Percentiles rank a stretch among this genome's conserved stretches.
These are phyloP conservation scores for Rhexocercosporidium sp. DNA, from an alignment of 2,329 filamentous ascomycete species.

Conservation along the genomic window DNA sequence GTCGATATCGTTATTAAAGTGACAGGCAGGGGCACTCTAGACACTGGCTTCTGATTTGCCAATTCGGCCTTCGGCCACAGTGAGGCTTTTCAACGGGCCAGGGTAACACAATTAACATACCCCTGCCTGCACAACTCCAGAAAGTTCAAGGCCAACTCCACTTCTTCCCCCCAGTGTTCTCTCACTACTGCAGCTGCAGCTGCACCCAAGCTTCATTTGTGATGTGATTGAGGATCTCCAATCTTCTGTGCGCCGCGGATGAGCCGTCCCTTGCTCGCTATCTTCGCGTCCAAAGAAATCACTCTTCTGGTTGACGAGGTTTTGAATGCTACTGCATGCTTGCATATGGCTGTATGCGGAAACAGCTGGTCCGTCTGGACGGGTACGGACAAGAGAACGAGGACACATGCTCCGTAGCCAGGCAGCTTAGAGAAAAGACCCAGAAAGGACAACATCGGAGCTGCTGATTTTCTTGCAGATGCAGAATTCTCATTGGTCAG, in stretches of 20 bases:
- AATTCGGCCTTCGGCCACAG: neutral
- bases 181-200: neutral
- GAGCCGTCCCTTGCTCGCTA: slow-evolving; percentile 11
- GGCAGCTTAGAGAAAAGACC: neutral
- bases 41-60: slow-evolving; percentile 7
- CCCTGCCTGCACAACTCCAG: neutral
- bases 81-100: slow-evolving; percentile 1
- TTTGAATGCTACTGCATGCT: slow-evolving; percentile 7
- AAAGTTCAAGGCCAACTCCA: neutral
- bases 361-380: slow-evolving; percentile 7
- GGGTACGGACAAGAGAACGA: slow-evolving; percentile 2
- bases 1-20: neutral
- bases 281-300: slow-evolving; percentile 9
- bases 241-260: slow-evolving; percentile 19
- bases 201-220: slow-evolving; percentile 9
- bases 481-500: slow-evolving; percentile 1
- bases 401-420: neutral
- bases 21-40: slow-evolving; percentile 9
- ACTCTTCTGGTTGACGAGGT: neutral
- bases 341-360: neutral
- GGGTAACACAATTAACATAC: neutral
- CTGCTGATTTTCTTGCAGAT: neutral
- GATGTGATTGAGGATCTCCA: slow-evolving; percentile 11
- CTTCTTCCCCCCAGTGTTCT: neutral
- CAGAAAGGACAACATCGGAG: neutral